Base-by-base conservation (phyloP, 176 grass and related monocot species). In the Triticum turgidum region DNA sequence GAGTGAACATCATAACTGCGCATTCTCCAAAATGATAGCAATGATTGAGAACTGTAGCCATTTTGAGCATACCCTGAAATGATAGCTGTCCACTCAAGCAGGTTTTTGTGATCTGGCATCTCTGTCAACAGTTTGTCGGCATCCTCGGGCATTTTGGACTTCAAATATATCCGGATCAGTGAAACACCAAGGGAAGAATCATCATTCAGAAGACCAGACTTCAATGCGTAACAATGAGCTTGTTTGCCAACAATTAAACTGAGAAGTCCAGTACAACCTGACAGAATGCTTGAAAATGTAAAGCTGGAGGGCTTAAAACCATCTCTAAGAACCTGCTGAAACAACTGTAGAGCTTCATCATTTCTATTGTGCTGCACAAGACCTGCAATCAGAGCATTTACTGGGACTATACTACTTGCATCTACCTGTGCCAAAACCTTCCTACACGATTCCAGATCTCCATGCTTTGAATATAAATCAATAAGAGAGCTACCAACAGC, bases 1-100 rank as follows among this genome's bases (percentile, higher is more conserved):
- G 86, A 82, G 30, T 13, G 41, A 41, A 92, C 58, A 75, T 77
- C 20, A 66, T 67, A 83, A 69, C 77, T 82, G 33, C 61, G 90
- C 90, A 92, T 95, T 87, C 80, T 84, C 81, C 86, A 84, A 77
- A 95, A 95, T 21, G 85, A 85, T n/a, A 79, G 5, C 88, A 95
- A 89, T 35, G 93, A 83, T 65, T 92, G 70, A 75, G 65, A 73
- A 30, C 86, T 87, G 67, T 80, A 87, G 89, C 90, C 93, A 80
- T 87, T 95, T 74, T 92, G 86, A 90, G 93, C 93, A 90, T 95
- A 91, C 37, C 93, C 93, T 87, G 93, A 95, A 87, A 95, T 95
- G 39, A 87, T 80, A 65, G 88, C 65, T 58, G 90, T 95, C 90
- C 93, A 95, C 58, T 79, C 89, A 42, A 91, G 33, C 25, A 91